Evolutionary conservation across 2,329 filamentous ascomycete genomes (phyloP).

Genomic region (Sporothrix luriei): DNA sequence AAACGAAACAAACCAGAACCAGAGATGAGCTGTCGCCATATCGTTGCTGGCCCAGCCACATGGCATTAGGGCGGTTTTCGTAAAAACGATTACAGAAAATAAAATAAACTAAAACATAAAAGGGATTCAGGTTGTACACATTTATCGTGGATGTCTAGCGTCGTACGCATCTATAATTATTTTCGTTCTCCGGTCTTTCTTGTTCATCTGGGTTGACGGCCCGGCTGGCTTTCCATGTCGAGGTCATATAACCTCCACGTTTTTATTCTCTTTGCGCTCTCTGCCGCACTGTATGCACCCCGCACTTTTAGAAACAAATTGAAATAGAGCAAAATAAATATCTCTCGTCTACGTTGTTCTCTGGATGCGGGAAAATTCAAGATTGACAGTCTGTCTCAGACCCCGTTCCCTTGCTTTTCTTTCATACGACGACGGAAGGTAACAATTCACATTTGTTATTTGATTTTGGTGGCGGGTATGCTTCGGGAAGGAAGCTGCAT

Average conservation of each 20-base stretch:
- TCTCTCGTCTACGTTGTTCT: neutral
- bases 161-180: neutral
- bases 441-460: too few relatives aligned
- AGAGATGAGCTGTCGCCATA: neutral
- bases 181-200: neutral
- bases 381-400: neutral
- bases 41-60: conserved; percentile 24
- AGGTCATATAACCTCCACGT: neutral
- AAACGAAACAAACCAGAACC: conserved; percentile 17
- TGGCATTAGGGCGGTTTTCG: neutral
- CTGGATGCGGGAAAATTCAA: conserved; percentile 15
- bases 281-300: neutral
- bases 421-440: neutral
- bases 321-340: neutral
- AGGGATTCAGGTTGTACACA: neutral
- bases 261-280: neutral
- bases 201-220: conserved; percentile 26
- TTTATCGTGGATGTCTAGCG: neutral
- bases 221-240: neutral
- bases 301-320: neutral
- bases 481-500: conserved; percentile 6
- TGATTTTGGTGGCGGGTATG: neutral
- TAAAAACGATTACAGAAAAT: neutral
- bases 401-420: neutral
- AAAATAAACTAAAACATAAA: neutral